These are phyloP conservation scores for Fraxinus cuspidata DNA, from an alignment of 257 asterid species.

Conservation along the genomic window DNA sequence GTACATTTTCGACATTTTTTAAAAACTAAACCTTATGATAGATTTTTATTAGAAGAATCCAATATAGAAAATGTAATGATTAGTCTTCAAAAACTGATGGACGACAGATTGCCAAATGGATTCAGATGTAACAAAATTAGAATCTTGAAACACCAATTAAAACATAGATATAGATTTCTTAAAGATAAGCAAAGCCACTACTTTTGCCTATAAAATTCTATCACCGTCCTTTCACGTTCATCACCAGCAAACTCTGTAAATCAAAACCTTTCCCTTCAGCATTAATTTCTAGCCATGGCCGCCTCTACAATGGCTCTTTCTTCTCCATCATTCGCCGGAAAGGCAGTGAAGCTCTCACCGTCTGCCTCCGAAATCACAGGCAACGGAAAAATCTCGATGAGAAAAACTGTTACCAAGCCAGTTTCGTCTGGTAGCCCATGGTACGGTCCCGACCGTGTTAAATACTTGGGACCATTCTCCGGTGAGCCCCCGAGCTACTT, in stretches of 20 bases:
- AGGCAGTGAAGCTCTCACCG: conserved; percentile 29
- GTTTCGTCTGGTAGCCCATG: conserved; percentile 51
- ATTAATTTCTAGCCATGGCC: conserved; percentile 12
- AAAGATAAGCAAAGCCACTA: conserved; percentile 6
- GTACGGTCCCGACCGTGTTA: conserved; percentile 75
- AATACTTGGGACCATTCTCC: conserved; percentile 71
- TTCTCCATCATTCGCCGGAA: conserved; percentile 33
- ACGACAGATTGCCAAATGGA: conserved; percentile 20
- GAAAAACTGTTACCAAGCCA: conserved; percentile 24
- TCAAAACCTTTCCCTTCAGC: neutral
- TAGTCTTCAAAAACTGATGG: conserved; percentile 1
- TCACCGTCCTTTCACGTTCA: neutral
- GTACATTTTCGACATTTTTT: no score
- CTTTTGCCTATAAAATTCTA: conserved; percentile 1
- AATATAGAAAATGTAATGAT: neutral
- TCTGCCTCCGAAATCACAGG: conserved; percentile 13
- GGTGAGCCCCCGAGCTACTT: conserved; percentile 71
- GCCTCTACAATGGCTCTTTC: conserved; percentile 37
- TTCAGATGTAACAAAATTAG: neutral
- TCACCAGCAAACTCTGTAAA: neutral
- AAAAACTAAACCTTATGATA: neutral
- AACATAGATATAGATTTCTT: conserved; percentile 21
- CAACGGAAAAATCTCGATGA: conserved; percentile 25
- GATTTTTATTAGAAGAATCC: conserved; percentile 1
- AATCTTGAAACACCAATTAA: conserved; percentile 24